Evolutionary conservation across 2,329 filamentous ascomycete genomes (phyloP).

Genomic region (Botrytis fabae): DNA sequence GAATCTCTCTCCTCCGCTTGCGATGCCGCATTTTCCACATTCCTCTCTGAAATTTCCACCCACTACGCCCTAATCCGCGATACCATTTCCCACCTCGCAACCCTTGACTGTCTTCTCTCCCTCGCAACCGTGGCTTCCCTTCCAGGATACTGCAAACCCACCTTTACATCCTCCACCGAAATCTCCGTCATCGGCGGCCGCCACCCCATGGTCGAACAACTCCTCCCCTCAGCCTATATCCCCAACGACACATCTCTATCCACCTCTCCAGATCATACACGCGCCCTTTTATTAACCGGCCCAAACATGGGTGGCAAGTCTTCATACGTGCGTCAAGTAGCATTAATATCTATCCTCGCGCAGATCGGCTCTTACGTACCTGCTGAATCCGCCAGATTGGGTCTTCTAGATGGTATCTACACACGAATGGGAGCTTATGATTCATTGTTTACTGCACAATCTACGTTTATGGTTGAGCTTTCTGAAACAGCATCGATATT

Average conservation of each 20-base stretch:
- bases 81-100: slow-evolving; percentile 79
- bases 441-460: slow-evolving; percentile 92
- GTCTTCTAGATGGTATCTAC: slow-evolving; percentile 86
- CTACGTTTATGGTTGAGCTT: slow-evolving; percentile 97
- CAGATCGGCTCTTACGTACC: slow-evolving; percentile 95
- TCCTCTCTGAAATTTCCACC: slow-evolving; percentile 73
- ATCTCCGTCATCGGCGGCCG: slow-evolving; percentile 74
- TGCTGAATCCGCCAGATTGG: slow-evolving; percentile 70
- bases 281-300: slow-evolving; percentile 72
- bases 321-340: slow-evolving; percentile 91
- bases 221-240: slow-evolving; percentile 82
- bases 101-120: slow-evolving; percentile 86
- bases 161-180: slow-evolving; percentile 59
- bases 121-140: slow-evolving; percentile 80
- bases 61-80: slow-evolving; percentile 90
- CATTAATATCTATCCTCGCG: slow-evolving; percentile 88
- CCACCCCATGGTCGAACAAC: slow-evolving; percentile 94
- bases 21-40: slow-evolving; percentile 72
- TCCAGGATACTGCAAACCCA: slow-evolving; percentile 84
- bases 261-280: slow-evolving; percentile 61
- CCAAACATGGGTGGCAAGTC: slow-evolving; percentile 99
- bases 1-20: slow-evolving; percentile 91
- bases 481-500: slow-evolving; percentile 90
- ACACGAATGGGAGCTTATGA: slow-evolving; percentile 95
- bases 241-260: slow-evolving; percentile 80